These are phyloP conservation scores for Veloboletus limbatus DNA, from an alignment of 1,284 basidiomycete genomes.

Conservation along the genomic window DNA sequence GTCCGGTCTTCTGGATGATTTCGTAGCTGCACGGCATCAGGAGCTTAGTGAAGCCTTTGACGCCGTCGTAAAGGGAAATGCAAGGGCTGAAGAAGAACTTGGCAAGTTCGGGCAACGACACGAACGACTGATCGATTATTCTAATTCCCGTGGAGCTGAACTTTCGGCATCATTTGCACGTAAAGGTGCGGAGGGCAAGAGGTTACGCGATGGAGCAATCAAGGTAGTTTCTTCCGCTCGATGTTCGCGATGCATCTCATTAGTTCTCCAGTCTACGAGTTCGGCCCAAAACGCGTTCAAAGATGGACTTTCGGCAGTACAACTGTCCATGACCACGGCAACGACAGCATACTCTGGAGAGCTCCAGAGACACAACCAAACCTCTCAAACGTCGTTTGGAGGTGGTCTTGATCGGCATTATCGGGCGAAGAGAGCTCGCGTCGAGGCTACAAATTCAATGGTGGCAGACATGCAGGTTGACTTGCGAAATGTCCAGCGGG, in stretches of 20 bases:
- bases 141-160: conserved; percentile 41
- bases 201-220: conserved; percentile 53
- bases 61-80: conserved; percentile 55
- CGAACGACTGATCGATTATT: conserved; percentile 42
- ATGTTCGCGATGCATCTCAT: conserved; percentile 15
- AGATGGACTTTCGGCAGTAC: conserved; percentile 45
- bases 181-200: conserved; percentile 50
- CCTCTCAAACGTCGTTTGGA: conserved; percentile 42
- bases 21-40: conserved; percentile 65
- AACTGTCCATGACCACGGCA: conserved; percentile 44
- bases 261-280: conserved; percentile 40
- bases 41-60: conserved; percentile 62
- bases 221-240: conserved; percentile 45
- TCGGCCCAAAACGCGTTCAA: conserved; percentile 42
- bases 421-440: conserved; percentile 62
- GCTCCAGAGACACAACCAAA: conserved; percentile 49
- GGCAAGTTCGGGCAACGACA: conserved; percentile 49
- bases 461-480: conserved; percentile 50
- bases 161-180: conserved; percentile 45
- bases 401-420: conserved; percentile 57
- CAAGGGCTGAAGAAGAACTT: conserved; percentile 51
- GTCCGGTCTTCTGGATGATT: conserved; percentile 67
- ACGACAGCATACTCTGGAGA: conserved; percentile 52
- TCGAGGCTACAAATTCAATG: conserved; percentile 55
- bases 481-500: conserved; percentile 47